phyloP scores from a whole-genome alignment of 2,329 filamentous ascomycete genomes.

The Penicillium janthinellum region DNA sequence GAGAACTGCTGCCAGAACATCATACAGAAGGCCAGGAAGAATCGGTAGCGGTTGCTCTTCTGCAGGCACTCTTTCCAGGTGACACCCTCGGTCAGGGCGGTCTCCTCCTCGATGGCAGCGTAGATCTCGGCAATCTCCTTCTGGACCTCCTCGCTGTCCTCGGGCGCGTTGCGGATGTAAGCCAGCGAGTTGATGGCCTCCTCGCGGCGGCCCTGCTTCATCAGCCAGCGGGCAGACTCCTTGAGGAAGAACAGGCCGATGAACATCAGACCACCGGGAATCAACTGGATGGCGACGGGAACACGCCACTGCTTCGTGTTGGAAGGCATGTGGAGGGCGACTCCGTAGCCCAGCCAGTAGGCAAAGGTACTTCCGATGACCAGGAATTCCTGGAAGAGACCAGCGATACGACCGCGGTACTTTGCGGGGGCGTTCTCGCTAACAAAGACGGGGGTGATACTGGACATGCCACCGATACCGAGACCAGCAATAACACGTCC shows the following conservation, averaged over 20 bases:
- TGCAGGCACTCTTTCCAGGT: constrained; percentile 46
- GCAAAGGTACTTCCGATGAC: constrained; percentile 50
- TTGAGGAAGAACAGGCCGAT: constrained; percentile 54
- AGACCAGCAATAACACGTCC: constrained; percentile 42
- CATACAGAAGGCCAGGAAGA: constrained; percentile 39
- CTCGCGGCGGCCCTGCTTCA: constrained; percentile 52
- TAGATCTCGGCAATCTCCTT: constrained; percentile 44
- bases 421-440: constrained; percentile 37
- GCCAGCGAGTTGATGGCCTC: constrained; percentile 46
- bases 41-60: constrained; percentile 42
- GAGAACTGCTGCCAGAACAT: constrained; percentile 48
- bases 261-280: constrained; percentile 55
- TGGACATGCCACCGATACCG: constrained; percentile 43
- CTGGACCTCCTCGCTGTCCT: constrained; percentile 29
- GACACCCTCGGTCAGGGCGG: constrained; percentile 42
- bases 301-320: constrained; percentile 56
- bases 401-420: constrained; percentile 39
- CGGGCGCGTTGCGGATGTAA: constrained; percentile 39
- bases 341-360: constrained; percentile 58
- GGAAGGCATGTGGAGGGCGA: constrained; percentile 47
- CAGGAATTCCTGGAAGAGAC: constrained; percentile 42
- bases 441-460: constrained; percentile 43
- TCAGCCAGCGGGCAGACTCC: constrained; percentile 57
- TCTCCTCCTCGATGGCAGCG: constrained; percentile 46
- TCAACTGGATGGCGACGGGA: constrained; percentile 55